A percentile compares a stretch with the other conserved stretches of the same genome.
phyloP scores from a whole-genome alignment of 345 rosid species.

The Euphorbia tirucalli region DNA sequence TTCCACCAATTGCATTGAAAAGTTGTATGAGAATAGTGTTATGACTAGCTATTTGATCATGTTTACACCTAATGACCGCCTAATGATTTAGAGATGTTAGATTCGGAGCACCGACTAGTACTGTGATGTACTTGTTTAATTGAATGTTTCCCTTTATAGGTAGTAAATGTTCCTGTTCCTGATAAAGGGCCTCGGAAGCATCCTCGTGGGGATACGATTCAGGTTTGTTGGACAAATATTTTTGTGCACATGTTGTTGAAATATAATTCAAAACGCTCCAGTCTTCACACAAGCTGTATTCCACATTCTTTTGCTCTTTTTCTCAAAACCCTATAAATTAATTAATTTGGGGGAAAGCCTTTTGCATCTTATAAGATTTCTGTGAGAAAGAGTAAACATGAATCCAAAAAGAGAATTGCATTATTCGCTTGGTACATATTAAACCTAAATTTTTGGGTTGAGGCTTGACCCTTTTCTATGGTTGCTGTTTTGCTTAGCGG shows the following conservation, averaged over 20 bases:
- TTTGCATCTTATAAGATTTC: background rate
- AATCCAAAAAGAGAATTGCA: background rate
- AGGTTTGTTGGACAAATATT: conserved; percentile 42
- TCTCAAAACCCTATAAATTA: too few relatives aligned
- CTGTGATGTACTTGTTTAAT: background rate
- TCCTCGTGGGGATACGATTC: conserved; percentile 86
- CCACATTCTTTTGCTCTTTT: background rate
- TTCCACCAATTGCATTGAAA: background rate
- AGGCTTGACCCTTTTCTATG: too few relatives aligned
- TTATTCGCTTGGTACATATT: background rate
- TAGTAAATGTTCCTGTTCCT: conserved; percentile 73
- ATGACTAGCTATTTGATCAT: conserved; percentile 1
- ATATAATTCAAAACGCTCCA: background rate
- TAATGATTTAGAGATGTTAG: background rate
- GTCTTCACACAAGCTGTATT: background rate
- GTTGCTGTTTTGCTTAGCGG: too few relatives aligned
- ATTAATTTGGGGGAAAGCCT: background rate
- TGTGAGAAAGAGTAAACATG: background rate
- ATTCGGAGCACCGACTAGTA: background rate
- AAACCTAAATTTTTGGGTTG: background rate
- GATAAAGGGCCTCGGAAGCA: conserved; percentile 97
- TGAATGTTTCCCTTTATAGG: conserved; percentile 38
- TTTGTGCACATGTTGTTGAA: background rate
- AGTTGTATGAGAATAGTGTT: background rate
- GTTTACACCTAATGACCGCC: background rate